Conservation (phyloP, 495 filamentous ascomycete species). For the Tuber indicum region DNA sequence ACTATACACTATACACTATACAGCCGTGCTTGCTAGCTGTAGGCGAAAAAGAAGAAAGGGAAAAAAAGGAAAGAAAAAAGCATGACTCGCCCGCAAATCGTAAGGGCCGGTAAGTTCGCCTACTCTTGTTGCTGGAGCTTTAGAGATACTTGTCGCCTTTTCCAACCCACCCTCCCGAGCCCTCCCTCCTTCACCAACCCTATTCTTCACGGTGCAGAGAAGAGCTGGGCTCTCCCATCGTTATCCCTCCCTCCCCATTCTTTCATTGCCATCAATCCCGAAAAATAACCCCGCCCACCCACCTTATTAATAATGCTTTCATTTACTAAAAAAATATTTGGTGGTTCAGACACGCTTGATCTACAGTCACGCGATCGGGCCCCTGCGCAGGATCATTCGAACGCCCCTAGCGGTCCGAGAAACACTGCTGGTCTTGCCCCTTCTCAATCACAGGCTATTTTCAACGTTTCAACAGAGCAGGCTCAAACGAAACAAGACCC, state of each 20-base stretch:
- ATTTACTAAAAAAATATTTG: constrained; percentile 1
- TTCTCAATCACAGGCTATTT: constrained; percentile 76
- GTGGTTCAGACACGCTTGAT: constrained; percentile 78
- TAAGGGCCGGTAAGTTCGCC: constrained; percentile 34
- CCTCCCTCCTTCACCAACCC: neutral
- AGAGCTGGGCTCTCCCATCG: neutral
- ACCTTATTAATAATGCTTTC: constrained; percentile 1
- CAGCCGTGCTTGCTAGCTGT: constrained; percentile 2
- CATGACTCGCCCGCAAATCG: constrained; percentile 43
- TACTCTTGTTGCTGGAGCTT: neutral
- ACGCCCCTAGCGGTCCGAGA: constrained; percentile 49
- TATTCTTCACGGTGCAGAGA: neutral
- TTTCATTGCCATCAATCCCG: neutral
- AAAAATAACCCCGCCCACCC: constrained; percentile 1
- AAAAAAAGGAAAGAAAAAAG: constrained; percentile 1
- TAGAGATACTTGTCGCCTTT: neutral
- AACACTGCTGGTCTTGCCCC: constrained; percentile 51
- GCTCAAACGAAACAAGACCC: constrained; percentile 56
- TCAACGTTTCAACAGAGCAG: constrained; percentile 67
- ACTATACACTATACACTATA: constrained; percentile 2
- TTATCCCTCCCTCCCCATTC: neutral
- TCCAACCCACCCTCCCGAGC: neutral
- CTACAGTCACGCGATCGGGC: constrained; percentile 77
- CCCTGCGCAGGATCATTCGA: constrained; percentile 67
- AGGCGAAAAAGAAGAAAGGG: neutral